Evolutionary conservation across 2,329 filamentous ascomycete species (phyloP), one percentile per base, ranked within the genome.

Genomic region (Onygenales sp.): DNA sequence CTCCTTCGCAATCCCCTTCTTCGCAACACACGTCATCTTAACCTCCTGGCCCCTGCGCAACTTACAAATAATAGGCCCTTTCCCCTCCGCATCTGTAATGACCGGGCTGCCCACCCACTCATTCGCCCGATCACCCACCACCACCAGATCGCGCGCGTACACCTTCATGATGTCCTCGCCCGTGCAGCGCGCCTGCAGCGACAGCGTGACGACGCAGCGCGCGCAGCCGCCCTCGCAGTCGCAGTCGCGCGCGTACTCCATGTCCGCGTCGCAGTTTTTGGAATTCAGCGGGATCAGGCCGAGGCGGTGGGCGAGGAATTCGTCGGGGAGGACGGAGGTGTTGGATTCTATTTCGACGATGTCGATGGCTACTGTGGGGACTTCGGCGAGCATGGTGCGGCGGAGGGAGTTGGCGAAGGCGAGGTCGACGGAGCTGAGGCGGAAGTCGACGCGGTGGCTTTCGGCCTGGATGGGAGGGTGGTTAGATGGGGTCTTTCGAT

Each of bases 1-100:
- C 70, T 98, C 93, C 77, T 98, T 98, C 39, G 92, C 91, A 59
- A 97, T 97, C 1, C 93, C 93, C 78, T 97, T 97, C 78, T 95
- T 96, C 50, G 92, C 93, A 60, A 96, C 87, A 67, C 92, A 97
- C 57, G 82, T 87, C 66, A 98, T 82, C 69, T 89, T 86, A 56
- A 98, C 75, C 71, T 95, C 90, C 73, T 98, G 93, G 2, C 87
- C 89, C 65, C 85, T 86, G 55, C 92, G 81, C 66, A 98, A 75
- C 77, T 97, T 97, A 64, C 87, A 88, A 60, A 98, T 92, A 61
- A 97, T 78, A 44, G 86, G 82, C 1, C 93, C 93, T 54, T 87
- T 82, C 9, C 85, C 84, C 50, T 92, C 87, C 0, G 86, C 81
- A 67, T 98, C 92, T 44, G 80, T 85, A 63, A 95, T 88, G 55